These are phyloP conservation scores for Musa troglodytarum DNA, from an alignment of 176 grass and related monocot species.

Conservation along the genomic window DNA sequence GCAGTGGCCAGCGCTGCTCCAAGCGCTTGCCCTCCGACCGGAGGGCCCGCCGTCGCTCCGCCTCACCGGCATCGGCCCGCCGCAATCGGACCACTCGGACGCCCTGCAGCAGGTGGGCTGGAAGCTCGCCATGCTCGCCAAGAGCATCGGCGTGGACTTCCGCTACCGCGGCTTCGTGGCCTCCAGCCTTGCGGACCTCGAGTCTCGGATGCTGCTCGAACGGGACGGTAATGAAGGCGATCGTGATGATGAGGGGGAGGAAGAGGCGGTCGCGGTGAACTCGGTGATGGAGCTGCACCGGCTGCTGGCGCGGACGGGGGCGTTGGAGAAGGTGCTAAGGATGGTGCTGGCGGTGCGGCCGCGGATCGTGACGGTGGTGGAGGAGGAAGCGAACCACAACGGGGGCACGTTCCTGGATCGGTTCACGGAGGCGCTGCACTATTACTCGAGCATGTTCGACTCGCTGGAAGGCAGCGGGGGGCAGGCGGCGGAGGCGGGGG, in stretches of 20 bases:
- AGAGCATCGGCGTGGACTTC: conserved; percentile 80
- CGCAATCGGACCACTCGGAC: conserved; percentile 70
- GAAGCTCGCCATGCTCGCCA: conserved; percentile 77
- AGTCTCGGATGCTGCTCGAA: conserved; percentile 61
- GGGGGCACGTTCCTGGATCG: conserved; percentile 57
- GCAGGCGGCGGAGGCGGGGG: conserved; percentile 19
- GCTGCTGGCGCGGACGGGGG: conserved; percentile 57
- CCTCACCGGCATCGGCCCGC: conserved; percentile 74
- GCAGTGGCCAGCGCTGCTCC: conserved; percentile 93
- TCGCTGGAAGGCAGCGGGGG: conserved; percentile 48
- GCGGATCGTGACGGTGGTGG: conserved; percentile 73
- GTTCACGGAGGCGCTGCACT: conserved; percentile 87
- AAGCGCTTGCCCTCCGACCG: conserved; percentile 82
- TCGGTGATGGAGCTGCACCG: conserved; percentile 78
- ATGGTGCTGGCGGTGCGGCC: conserved; percentile 62
- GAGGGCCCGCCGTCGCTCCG: conserved; percentile 68
- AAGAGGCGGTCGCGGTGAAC: conserved; percentile 80
- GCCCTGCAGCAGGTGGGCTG: conserved; percentile 76
- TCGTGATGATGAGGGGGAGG: conserved; percentile 29
- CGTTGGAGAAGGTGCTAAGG: conserved; percentile 75
- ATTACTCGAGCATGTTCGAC: conserved; percentile 99
- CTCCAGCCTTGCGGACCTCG: conserved; percentile 62
- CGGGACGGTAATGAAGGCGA: conserved; percentile 18
- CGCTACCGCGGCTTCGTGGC: conserved; percentile 74
- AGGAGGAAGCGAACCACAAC: conserved; percentile 96